phyloP scores from a whole-genome alignment of 371 early-diverging fungal genomes.

The Encephalitozoon romaleae region DNA sequence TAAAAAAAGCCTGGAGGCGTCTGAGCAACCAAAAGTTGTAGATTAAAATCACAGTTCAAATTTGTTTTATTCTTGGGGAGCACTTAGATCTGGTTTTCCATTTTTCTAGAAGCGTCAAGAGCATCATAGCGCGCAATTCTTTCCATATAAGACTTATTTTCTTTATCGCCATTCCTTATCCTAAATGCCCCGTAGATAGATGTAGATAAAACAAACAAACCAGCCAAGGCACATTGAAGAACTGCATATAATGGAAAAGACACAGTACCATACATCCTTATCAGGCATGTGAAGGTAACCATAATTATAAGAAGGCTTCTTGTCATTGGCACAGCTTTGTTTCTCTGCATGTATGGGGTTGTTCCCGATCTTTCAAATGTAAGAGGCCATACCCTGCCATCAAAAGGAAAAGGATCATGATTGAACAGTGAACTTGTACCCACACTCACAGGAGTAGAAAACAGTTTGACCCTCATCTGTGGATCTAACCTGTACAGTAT shows the following conservation, averaged over 20 bases:
- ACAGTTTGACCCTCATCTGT: slow-evolving; percentile 99
- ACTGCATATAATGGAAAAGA: background rate
- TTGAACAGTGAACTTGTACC: slow-evolving; percentile 64
- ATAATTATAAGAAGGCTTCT: background rate
- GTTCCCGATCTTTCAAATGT: background rate
- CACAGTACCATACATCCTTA: background rate
- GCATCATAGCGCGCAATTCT: background rate
- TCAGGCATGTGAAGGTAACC: background rate
- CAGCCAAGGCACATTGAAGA: background rate
- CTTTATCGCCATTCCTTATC: slow-evolving; percentile 1
- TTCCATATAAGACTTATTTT: background rate
- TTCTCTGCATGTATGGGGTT: background rate
- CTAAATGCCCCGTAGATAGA: slow-evolving; percentile 22
- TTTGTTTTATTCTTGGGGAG: background rate
- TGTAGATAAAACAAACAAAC: background rate
- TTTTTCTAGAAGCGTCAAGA: background rate
- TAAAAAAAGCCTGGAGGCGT: slow-evolving; percentile 14
- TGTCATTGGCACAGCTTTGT: background rate
- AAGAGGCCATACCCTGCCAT: background rate
- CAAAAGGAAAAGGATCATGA: slow-evolving; percentile 30
- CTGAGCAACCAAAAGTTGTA: slow-evolving; percentile 17
- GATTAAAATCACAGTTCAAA: background rate
- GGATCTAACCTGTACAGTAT: slow-evolving; percentile 90
- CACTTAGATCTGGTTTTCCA: background rate
- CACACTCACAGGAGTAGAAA: slow-evolving; percentile 95